Conservation (phyloP, 2,329 filamentous ascomycete genomes). For the Alternaria gansuensis region DNA sequence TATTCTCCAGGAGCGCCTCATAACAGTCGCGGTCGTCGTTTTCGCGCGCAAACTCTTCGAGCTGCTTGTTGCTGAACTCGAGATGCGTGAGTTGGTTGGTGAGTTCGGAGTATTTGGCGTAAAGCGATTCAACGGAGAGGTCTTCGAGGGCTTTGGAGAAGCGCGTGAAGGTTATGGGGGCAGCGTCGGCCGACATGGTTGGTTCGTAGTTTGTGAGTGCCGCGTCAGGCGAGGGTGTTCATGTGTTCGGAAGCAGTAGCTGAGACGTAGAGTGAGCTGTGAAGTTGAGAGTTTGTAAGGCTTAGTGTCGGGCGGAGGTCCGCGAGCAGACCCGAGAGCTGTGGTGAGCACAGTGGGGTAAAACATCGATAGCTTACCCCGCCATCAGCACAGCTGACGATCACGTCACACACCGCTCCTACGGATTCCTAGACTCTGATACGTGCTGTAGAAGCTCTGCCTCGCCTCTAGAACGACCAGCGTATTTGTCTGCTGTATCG, state of each 20-base stretch:
- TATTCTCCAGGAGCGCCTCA: conserved; percentile 78
- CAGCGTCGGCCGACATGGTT: conserved; percentile 69
- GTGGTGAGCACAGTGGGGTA: neutral
- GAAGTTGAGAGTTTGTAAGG: neutral
- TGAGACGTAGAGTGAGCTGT: neutral
- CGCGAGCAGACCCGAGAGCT: too few species aligned
- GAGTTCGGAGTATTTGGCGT: conserved; percentile 78
- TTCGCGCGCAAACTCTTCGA: conserved; percentile 65
- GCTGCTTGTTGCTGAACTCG: conserved; percentile 75
- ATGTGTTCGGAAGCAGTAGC: neutral
- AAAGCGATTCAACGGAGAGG: conserved; percentile 71
- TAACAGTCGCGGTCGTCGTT: conserved; percentile 74
- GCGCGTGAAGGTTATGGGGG: conserved; percentile 68
- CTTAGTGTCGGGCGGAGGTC: neutral
- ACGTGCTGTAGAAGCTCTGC: neutral
- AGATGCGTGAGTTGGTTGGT: conserved; percentile 79
- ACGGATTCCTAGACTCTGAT: neutral
- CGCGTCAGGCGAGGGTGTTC: neutral
- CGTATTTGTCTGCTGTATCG: too few species aligned
- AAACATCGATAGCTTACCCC: neutral
- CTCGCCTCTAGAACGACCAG: too few species aligned
- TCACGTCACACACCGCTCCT: neutral
- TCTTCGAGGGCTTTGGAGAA: conserved; percentile 74
- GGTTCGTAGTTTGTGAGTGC: neutral
- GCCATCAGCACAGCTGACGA: neutral